Percentiles rank a stretch among this genome's conserved stretches.
These are phyloP conservation scores for Candida yuanshanica DNA, from an alignment of 805 yeast species.

Conservation along the genomic window DNA sequence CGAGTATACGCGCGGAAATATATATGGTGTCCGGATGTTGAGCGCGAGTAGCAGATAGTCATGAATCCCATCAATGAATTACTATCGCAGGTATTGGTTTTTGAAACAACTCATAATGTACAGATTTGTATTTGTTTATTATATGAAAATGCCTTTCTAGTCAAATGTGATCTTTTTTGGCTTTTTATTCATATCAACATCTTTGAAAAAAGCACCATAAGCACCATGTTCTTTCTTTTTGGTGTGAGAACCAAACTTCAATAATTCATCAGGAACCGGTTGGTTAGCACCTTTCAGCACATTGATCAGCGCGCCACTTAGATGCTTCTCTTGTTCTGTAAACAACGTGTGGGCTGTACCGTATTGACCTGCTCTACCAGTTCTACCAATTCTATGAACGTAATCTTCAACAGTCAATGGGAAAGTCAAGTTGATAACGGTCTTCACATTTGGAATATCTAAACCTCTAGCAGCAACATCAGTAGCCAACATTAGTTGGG, in stretches of 20 bases:
- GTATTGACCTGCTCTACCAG: slow-evolving; percentile 94
- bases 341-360: slow-evolving; percentile 94
- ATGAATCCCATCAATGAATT: too few relatives aligned
- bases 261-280: slow-evolving; percentile 89
- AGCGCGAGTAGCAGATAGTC: too few relatives aligned
- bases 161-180: slow-evolving; percentile 78
- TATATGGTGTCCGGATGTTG: background rate
- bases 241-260: slow-evolving; percentile 96
- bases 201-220: slow-evolving; percentile 96
- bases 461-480: slow-evolving; percentile 98
- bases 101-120: background rate
- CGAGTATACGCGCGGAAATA: too few relatives aligned
- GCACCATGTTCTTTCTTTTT: slow-evolving; percentile 96
- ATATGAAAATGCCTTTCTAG: slow-evolving; percentile 4
- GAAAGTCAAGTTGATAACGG: slow-evolving; percentile 91
- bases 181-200: slow-evolving; percentile 80
- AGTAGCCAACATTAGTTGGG: slow-evolving; percentile 81
- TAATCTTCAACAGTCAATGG: slow-evolving; percentile 96
- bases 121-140: background rate
- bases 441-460: slow-evolving; percentile 95
- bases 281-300: slow-evolving; percentile 92
- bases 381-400: slow-evolving; percentile 96
- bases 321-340: slow-evolving; percentile 94
- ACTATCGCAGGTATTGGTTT: too few relatives aligned
- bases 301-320: slow-evolving; percentile 90